phyloP scores from a whole-genome alignment of 148 eudicot genomes.

The Rhododendron molle region DNA sequence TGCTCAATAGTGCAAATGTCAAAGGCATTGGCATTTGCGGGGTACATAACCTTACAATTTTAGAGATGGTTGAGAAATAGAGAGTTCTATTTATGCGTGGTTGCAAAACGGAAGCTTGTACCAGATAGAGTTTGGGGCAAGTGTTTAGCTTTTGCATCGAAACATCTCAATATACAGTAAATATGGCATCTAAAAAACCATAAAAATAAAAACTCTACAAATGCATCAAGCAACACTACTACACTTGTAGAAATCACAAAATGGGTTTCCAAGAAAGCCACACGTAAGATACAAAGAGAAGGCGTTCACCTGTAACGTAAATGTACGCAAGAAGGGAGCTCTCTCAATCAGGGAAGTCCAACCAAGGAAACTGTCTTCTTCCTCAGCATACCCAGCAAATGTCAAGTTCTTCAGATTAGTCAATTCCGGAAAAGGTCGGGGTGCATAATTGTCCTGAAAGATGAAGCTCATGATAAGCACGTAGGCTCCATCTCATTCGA shows the following conservation, averaged over 20 bases:
- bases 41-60: no score
- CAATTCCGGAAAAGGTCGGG: neutral
- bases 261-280: neutral
- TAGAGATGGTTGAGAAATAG: neutral
- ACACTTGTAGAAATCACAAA: neutral
- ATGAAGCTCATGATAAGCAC: no score
- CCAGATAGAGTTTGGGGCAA: neutral
- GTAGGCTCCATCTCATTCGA: no score
- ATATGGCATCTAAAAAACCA: neutral
- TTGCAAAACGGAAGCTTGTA: neutral
- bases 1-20: no score
- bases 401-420: neutral
- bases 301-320: neutral
- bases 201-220: neutral
- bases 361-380: neutral
- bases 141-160: neutral
- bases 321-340: neutral
- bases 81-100: neutral
- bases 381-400: neutral
- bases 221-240: neutral
- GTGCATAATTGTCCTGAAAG: neutral
- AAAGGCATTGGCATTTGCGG: no score
- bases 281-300: neutral
- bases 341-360: neutral
- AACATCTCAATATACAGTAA: neutral